Conservation (phyloP, 1,284 basidiomycete species). For the Megacollybia platyphylla region DNA sequence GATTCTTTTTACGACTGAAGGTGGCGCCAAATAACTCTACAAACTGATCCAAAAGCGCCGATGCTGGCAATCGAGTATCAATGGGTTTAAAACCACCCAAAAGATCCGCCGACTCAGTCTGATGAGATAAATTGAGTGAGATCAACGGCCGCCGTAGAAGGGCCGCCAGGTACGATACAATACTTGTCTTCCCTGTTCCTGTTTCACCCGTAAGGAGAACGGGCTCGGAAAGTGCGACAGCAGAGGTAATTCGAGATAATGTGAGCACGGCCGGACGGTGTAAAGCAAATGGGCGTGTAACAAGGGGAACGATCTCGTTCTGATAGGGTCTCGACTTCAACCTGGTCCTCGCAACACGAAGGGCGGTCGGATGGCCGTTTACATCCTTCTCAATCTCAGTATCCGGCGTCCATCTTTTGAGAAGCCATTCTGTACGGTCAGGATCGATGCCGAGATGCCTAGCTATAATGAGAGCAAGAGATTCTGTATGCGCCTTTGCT, state of each 20-base stretch:
- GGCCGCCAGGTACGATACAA: conserved; percentile 79
- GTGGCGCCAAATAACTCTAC: conserved; percentile 77
- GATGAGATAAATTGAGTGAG: conserved; percentile 91
- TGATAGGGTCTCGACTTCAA: conserved; percentile 32
- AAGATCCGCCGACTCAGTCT: conserved; percentile 92
- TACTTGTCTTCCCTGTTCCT: conserved; percentile 96
- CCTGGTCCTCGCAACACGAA: conserved; percentile 44
- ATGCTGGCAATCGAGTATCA: conserved; percentile 73
- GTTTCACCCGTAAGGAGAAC: conserved; percentile 94
- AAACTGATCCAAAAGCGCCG: conserved; percentile 68
- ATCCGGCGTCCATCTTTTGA: conserved; percentile 52
- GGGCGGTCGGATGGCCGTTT: conserved; percentile 42
- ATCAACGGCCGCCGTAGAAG: conserved; percentile 71
- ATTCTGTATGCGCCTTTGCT: conserved; percentile 35
- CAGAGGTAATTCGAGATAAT: conserved; percentile 73
- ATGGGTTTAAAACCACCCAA: conserved; percentile 95
- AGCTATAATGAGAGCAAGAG: conserved; percentile 42
- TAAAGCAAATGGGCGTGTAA: conserved; percentile 70
- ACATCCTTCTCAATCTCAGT: conserved; percentile 57
- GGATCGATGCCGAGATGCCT: conserved; percentile 53
- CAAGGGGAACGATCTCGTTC: conserved; percentile 18
- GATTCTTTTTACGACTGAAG: conserved; percentile 87
- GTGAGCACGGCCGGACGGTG: conserved; percentile 79
- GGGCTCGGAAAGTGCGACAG: conserved; percentile 71
- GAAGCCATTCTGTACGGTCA: conserved; percentile 44